Evolutionary conservation across 1,139 yeast species (phyloP).

Genomic region (Blastobotrys apis): DNA sequence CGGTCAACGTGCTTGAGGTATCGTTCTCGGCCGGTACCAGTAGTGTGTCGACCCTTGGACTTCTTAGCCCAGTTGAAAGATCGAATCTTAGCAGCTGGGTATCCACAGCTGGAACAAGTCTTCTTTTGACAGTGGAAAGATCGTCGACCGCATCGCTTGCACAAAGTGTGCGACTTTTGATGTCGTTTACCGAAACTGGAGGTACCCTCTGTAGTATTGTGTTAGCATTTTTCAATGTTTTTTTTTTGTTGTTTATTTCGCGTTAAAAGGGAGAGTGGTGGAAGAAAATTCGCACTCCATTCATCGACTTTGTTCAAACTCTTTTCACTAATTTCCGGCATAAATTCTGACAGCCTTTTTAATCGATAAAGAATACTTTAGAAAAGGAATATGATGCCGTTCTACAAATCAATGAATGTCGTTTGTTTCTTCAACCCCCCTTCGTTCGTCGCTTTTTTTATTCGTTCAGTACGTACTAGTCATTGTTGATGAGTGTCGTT

Average conservation of each 20-base stretch:
- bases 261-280: no score
- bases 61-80: constrained; percentile 93
- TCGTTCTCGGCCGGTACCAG: constrained; percentile 99
- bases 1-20: constrained; percentile 95
- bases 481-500: constrained; percentile 3
- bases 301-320: no score
- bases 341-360: neutral
- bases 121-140: constrained; percentile 99
- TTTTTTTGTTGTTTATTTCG: no score
- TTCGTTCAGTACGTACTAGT: constrained; percentile 6
- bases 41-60: constrained; percentile 99
- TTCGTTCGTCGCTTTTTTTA: neutral
- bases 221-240: no score
- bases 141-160: constrained; percentile 99
- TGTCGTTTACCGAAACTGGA: constrained; percentile 99
- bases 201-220: constrained; percentile 80
- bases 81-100: constrained; percentile 91
- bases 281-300: no score
- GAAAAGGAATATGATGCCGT: neutral
- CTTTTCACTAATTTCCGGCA: no score
- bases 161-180: constrained; percentile 99
- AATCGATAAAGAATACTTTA: neutral
- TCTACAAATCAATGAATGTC: no score
- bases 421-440: neutral
- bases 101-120: constrained; percentile 98